Evolutionary conservation across 2,329 filamentous ascomycete species (phyloP).

Genomic region (Fusarium newnesense): DNA sequence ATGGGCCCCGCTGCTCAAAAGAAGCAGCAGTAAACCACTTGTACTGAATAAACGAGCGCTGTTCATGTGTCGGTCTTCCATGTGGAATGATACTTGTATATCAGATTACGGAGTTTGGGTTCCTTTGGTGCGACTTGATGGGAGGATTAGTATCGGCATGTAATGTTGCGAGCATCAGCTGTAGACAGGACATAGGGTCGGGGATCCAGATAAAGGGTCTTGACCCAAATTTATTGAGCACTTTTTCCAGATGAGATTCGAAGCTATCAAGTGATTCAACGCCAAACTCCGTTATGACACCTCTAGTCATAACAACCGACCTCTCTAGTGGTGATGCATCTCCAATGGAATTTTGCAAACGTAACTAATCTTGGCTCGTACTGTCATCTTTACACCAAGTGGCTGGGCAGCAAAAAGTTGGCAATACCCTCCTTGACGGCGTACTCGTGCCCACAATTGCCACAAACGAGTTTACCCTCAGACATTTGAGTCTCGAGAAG

Average conservation of each 20-base stretch:
- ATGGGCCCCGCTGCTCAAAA: conserved; percentile 90
- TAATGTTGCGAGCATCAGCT: conserved; percentile 33
- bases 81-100: conserved; percentile 39
- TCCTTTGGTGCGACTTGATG: conserved; percentile 41
- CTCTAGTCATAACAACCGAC: conserved; percentile 5
- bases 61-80: conserved; percentile 19
- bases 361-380: neutral
- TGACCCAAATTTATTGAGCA: conserved; percentile 17
- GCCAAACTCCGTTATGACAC: conserved; percentile 41
- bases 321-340: neutral
- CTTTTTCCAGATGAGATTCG: conserved; percentile 27
- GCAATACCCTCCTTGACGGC: conserved; percentile 94
- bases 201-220: conserved; percentile 12
- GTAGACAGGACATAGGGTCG: conserved; percentile 34
- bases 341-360: neutral
- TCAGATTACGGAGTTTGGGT: conserved; percentile 47
- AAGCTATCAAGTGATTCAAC: conserved; percentile 33
- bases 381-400: conserved; percentile 71
- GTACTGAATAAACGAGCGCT: conserved; percentile 16
- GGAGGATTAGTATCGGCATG: conserved; percentile 38
- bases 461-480: conserved; percentile 90
- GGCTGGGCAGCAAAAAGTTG: conserved; percentile 93
- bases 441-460: conserved; percentile 93
- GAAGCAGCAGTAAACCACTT: conserved; percentile 62
- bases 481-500: conserved; percentile 90